These are phyloP conservation scores for Cornus controversa DNA, from an alignment of 148 eudicot species.

Conservation along the genomic window DNA sequence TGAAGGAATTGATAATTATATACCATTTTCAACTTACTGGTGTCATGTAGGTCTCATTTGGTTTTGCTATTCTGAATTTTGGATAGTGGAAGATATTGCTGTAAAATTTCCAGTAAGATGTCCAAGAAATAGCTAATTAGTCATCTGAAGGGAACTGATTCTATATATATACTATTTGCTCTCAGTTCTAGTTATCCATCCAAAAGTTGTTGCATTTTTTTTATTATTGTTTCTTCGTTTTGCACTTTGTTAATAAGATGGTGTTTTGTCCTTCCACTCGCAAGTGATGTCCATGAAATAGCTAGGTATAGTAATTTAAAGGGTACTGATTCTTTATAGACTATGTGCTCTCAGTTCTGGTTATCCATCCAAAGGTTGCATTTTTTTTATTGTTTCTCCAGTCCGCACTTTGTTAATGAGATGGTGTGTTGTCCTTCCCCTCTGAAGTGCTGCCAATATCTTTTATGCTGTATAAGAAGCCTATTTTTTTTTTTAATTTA, in stretches of 20 bases:
- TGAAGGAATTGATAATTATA: constrained; percentile 3
- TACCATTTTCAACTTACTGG: background rate
- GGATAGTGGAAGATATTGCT: background rate
- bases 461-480: background rate
- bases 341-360: background rate
- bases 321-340: too few species aligned
- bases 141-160: too few species aligned
- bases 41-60: background rate
- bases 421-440: background rate
- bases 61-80: background rate
- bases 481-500: background rate
- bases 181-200: background rate
- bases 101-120: too few species aligned
- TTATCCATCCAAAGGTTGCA: background rate
- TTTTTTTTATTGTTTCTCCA: too few species aligned
- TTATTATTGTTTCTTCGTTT: too few species aligned
- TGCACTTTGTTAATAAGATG: too few species aligned
- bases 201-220: background rate
- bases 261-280: too few species aligned
- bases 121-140: too few species aligned
- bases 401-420: background rate
- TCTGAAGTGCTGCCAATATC: background rate
- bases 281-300: too few species aligned
- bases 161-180: background rate
- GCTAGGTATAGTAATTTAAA: too few species aligned